Evolutionary conservation across 768 basidiomycete species (phyloP).

Genomic region (Megacollybia marginata): DNA sequence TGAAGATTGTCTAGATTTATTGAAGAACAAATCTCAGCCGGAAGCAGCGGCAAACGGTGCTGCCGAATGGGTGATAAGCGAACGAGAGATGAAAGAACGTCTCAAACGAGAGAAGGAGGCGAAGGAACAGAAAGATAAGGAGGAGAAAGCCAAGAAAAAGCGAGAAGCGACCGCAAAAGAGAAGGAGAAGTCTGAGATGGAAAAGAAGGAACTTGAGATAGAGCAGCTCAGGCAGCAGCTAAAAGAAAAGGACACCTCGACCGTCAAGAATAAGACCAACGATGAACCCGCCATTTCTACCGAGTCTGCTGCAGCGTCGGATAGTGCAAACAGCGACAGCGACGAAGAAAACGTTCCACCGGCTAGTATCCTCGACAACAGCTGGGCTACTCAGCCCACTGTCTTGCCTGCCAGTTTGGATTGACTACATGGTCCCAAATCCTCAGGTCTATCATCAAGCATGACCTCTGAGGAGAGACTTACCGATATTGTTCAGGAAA

Average conservation of each 20-base stretch:
- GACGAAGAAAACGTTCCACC: slow-evolving; percentile 5
- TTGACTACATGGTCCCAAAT: too few species aligned
- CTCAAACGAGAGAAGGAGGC: slow-evolving; percentile 70
- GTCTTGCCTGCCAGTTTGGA: too few species aligned
- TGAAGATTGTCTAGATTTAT: slow-evolving; percentile 42
- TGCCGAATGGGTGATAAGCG: slow-evolving; percentile 64
- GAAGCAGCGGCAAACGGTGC: slow-evolving; percentile 66
- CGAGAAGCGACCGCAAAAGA: slow-evolving; percentile 17
- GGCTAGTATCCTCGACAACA: background rate
- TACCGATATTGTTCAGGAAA: background rate
- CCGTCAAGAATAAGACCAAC: background rate
- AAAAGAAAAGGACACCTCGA: background rate
- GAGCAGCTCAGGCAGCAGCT: slow-evolving; percentile 6
- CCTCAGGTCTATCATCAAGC: slow-evolving; percentile 12
- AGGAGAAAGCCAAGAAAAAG: slow-evolving; percentile 15
- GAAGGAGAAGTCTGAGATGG: slow-evolving; percentile 16
- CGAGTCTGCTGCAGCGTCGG: background rate
- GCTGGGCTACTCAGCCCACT: background rate
- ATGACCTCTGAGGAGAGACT: background rate
- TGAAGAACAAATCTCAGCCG: slow-evolving; percentile 81
- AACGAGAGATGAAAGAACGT: slow-evolving; percentile 70
- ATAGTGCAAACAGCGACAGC: background rate
- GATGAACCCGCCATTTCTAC: background rate
- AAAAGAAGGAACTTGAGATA: slow-evolving; percentile 14
- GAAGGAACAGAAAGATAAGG: slow-evolving; percentile 40